These are phyloP conservation scores for Gynostemma pentaphyllum DNA, from an alignment of 306 rosid genomes.

Conservation along the genomic window DNA sequence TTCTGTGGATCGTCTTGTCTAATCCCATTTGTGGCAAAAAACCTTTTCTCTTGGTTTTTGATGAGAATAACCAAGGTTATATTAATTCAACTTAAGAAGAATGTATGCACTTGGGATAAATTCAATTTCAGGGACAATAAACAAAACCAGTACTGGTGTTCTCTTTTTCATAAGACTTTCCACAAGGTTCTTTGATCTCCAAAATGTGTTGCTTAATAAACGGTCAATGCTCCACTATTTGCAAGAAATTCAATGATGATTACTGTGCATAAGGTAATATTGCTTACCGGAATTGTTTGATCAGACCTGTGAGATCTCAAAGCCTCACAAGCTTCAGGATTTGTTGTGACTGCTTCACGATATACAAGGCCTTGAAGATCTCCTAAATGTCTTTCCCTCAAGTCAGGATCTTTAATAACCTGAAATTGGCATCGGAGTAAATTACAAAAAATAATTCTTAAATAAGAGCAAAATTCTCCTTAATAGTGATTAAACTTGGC, in stretches of 20 bases:
- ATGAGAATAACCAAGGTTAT: too few relatives aligned
- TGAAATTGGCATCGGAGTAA: conserved; percentile 17
- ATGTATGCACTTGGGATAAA: background rate
- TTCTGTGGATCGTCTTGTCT: too few relatives aligned
- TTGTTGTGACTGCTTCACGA: conserved; percentile 32
- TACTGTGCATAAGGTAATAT: background rate
- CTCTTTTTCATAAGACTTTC: background rate
- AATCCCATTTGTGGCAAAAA: too few relatives aligned
- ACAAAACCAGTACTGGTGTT: background rate
- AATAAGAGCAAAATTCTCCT: background rate
- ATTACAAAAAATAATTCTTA: background rate
- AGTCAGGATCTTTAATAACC: conserved; percentile 58
- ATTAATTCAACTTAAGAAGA: background rate
- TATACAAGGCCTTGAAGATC: conserved; percentile 64
- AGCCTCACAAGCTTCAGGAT: conserved; percentile 46
- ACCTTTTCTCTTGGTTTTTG: too few relatives aligned
- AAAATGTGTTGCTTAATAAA: background rate
- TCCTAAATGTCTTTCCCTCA: conserved; percentile 80
- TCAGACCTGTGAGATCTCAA: conserved; percentile 34
- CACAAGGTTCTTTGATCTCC: background rate
- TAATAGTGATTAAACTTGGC: background rate
- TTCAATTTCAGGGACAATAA: background rate
- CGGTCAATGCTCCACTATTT: background rate
- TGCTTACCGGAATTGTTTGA: conserved; percentile 72
- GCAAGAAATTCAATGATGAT: background rate